Percentiles rank a stretch among this genome's conserved stretches.
Evolutionary conservation across 306 rosid genomes (phyloP).

Genomic region (Lotus japonicus): DNA sequence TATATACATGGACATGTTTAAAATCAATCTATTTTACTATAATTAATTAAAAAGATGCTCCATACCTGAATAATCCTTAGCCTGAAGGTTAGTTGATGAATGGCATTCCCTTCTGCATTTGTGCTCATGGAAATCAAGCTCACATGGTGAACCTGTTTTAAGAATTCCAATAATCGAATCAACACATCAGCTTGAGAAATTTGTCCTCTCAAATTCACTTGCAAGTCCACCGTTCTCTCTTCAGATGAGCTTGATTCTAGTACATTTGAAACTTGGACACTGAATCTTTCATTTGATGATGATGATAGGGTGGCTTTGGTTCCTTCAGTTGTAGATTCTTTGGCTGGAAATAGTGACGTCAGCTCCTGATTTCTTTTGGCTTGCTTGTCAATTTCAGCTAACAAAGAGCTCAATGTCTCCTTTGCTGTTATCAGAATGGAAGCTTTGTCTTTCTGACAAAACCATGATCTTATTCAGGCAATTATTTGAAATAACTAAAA

Average conservation of each 20-base stretch:
- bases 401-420: slow-evolving; percentile 51
- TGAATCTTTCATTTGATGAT: slow-evolving; percentile 30
- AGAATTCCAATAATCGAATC: slow-evolving; percentile 59
- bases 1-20: not conserved
- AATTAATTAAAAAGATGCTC: not conserved
- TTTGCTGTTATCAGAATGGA: slow-evolving; percentile 63
- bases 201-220: slow-evolving; percentile 48
- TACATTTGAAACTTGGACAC: slow-evolving; percentile 34
- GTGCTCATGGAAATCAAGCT: slow-evolving; percentile 61
- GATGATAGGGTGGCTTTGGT: slow-evolving; percentile 22
- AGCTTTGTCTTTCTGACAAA: slow-evolving; percentile 70
- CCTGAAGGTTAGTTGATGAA: slow-evolving; percentile 48
- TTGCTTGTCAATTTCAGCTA: slow-evolving; percentile 48
- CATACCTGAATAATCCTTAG: slow-evolving; percentile 68
- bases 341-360: slow-evolving; percentile 23
- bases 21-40: not conserved
- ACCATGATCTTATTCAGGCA: not conserved
- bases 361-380: slow-evolving; percentile 43
- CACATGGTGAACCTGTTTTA: slow-evolving; percentile 39
- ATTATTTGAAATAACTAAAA: not conserved
- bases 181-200: slow-evolving; percentile 35
- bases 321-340: slow-evolving; percentile 8
- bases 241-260: slow-evolving; percentile 45
- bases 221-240: slow-evolving; percentile 44
- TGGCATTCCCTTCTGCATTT: slow-evolving; percentile 30